Base-by-base conservation (phyloP, 1,284 basidiomycete genomes). In the Dichomitus squalens region DNA sequence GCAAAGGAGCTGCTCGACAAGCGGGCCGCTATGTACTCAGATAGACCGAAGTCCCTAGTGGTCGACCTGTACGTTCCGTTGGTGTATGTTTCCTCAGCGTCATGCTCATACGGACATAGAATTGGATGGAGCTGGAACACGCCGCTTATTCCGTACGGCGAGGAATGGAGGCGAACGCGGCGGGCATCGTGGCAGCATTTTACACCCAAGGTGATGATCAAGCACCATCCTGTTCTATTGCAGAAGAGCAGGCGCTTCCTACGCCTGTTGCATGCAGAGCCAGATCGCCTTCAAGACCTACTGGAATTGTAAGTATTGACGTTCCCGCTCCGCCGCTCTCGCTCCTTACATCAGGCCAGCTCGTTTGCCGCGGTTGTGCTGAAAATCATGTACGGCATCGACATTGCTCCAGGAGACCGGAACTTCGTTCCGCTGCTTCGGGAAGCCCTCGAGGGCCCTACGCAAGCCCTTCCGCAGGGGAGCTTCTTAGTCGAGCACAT, bases 401-500 rank as follows among this genome's bases (percentile, higher is more conserved):
- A 55, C 35, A 57, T 66, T 18, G 61, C 64, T 14, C 49, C 53
- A 3, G 55, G 64, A 7, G 71, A 74, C 6, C 33, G 29, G 6
- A 38, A 21, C 25, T 52, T 49, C 50, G 31, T 52, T 4, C 50
- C 55, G 14, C 14, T 57, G 35, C 50, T 57, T 16, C 55, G 52
- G 12, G 41, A 16, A 8, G 55, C 55, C 20, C 50, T 57, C 3
- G 38, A 57, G 44, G 55, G 50, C 6, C 55, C 55, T 6, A 52
- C 50, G 12, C 35, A 57, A 16, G 55, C 38, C 16, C 25, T 53
- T 7, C n/a, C 50, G 40, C 47, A 53, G 9, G 60, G 63, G 18
- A 48, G 44, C 18, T 64, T 57, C 44, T 52, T 59, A 48, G 57
- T 65, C 1, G 63, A 65, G 21, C 47, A 58, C 46, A 50, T 65